phyloP scores from a whole-genome alignment of 495 filamentous ascomycete species.

The Clavariopsis aquatica region DNA sequence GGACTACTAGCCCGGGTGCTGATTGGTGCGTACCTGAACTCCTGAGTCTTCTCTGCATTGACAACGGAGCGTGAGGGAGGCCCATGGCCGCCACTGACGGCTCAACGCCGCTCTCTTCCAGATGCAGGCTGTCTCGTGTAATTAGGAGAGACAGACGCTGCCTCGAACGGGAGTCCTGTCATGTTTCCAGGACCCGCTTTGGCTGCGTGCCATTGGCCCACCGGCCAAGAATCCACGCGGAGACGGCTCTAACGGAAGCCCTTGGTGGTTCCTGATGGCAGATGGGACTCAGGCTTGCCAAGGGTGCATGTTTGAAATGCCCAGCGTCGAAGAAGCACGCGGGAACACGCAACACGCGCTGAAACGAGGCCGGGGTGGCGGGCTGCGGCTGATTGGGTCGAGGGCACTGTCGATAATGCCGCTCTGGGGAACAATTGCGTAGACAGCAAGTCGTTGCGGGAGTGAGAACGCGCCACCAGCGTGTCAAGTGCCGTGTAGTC shows the following conservation, averaged over 20 bases:
- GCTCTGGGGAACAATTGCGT: slow-evolving; percentile 9
- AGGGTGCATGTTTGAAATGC: slow-evolving; percentile 15
- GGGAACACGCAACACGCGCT: slow-evolving; percentile 4
- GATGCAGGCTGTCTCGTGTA: slow-evolving; percentile 6
- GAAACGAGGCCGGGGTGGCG: slow-evolving; percentile 20
- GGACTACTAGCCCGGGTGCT: not conserved
- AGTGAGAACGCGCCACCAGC: slow-evolving; percentile 9
- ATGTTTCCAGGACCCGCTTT: slow-evolving; percentile 6
- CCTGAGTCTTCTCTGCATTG: slow-evolving; percentile 8
- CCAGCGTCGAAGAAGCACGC: slow-evolving; percentile 3
- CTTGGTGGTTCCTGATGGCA: not conserved
- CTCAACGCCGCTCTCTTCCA: not conserved
- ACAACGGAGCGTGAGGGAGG: not conserved
- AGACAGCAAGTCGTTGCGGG: slow-evolving; percentile 9
- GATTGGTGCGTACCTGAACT: slow-evolving; percentile 14
- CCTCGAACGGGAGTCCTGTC: slow-evolving; percentile 14
- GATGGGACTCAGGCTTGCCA: not conserved
- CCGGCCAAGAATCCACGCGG: not conserved
- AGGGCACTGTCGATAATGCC: slow-evolving; percentile 15
- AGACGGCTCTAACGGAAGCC: slow-evolving; percentile 16
- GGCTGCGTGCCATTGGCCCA: not conserved
- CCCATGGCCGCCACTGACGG: slow-evolving; percentile 8
- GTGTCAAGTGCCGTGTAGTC: slow-evolving; percentile 12
- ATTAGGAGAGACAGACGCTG: slow-evolving; percentile 18
- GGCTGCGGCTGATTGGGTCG: not conserved